Conservation (phyloP, 352 stramenopile genomes). For the Pythium monospermum region DNA sequence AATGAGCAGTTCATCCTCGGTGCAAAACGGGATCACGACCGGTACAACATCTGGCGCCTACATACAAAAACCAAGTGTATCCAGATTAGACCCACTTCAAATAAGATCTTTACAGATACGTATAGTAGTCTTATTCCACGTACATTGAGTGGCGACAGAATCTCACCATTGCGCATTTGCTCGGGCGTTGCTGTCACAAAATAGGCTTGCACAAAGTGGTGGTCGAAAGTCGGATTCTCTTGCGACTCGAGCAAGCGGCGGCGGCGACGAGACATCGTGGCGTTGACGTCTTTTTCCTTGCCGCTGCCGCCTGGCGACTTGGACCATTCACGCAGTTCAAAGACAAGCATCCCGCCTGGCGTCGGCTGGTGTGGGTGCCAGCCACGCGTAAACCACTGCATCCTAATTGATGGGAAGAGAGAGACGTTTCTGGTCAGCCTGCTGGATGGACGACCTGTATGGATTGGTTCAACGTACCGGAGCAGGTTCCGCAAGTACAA, state of each 20-base stretch:
- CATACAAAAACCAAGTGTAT: neutral
- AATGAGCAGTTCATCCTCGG: constrained; percentile 49
- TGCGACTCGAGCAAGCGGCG: constrained; percentile 2
- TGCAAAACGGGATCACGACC: constrained; percentile 67
- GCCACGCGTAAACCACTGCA: constrained; percentile 65
- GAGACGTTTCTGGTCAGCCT: no score
- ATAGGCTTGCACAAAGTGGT: constrained; percentile 64
- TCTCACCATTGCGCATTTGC: constrained; percentile 62
- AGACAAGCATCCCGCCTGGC: constrained; percentile 69
- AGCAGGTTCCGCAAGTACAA: constrained; percentile 71
- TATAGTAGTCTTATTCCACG: constrained; percentile 7
- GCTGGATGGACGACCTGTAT: neutral
- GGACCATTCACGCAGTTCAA: constrained; percentile 52
- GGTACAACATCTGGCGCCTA: constrained; percentile 58
- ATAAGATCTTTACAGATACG: neutral
- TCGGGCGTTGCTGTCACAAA: constrained; percentile 64
- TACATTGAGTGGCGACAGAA: constrained; percentile 56
- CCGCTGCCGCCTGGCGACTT: neutral
- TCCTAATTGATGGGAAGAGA: constrained; percentile 23
- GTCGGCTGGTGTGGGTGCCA: constrained; percentile 73
- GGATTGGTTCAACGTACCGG: constrained; percentile 28
- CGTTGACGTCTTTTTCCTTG: neutral
- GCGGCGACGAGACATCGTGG: constrained; percentile 4
- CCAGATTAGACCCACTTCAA: neutral
- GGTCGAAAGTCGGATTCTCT: constrained; percentile 12